Evolutionary conservation across 768 basidiomycete genomes (phyloP), one percentile per base, ranked within the genome.

Genomic region (Pleurotus djamor): DNA sequence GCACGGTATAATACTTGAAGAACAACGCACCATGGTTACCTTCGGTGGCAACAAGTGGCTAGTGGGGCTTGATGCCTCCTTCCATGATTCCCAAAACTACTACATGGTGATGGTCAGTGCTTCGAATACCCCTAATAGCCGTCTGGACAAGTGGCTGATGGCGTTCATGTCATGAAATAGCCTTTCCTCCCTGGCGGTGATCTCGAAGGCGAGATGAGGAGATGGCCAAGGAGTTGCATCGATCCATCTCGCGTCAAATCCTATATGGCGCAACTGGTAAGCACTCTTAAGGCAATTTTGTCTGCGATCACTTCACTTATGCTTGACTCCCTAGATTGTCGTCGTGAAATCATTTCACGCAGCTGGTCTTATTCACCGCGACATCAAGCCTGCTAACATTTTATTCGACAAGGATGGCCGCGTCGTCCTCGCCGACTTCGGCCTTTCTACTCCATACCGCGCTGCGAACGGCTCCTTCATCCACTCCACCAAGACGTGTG

Each of bases 401-500:
- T 32, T 61, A 12, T 32, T 61, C 17, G 35, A 49, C 8, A 13
- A 37, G 14, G 35, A 61, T 4, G 55, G 54, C 10, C 54, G 54
- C 34, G 32, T 61, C 10, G 34, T 48, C 16, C 45, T 61, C 44
- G 51, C 45, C 52, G 60, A 61, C 32, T 61, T 61, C 32, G 60
- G 60, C 5, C 34, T 61, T 21, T 55, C 60, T n/a, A 56, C 36
- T 8, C 54, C 38, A 7, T 56, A 34, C 54, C n/a, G 17, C 14
- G 28, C n/a, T 8, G 38, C 38, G 21, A 28, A n/a, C 5, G 41
- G 13, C 12, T 12, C 10, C 7, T 2, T 59, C 4, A 71, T 71
- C 59, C 70, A 71, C 4, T 59, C 67, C 0, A 64, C 62, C 58
- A 65, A 66, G 36, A 62, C 60, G 35, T 69, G 71, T 41, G 74